Conservation (phyloP, 2,329 filamentous ascomycete species). For the Neonectria punicea region DNA sequence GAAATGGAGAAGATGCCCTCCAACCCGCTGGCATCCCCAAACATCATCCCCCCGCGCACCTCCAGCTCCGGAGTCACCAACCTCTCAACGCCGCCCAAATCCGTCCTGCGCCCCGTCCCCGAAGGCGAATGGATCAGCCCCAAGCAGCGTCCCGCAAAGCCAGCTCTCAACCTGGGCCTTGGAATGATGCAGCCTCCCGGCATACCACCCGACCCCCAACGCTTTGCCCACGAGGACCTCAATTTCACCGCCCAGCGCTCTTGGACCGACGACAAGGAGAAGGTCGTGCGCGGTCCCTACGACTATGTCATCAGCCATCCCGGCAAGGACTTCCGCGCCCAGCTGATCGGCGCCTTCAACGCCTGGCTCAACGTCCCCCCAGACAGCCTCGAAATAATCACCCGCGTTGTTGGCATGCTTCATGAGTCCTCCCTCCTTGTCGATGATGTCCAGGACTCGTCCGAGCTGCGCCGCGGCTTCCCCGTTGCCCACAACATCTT, state of each 20-base stretch:
- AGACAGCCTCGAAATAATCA: slow-evolving; percentile 77
- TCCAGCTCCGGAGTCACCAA: slow-evolving; percentile 59
- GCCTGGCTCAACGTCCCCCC: slow-evolving; percentile 79
- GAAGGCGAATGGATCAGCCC: slow-evolving; percentile 71
- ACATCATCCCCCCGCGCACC: slow-evolving; percentile 77
- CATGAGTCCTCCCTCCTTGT: slow-evolving; percentile 86
- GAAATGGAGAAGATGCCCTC: slow-evolving; percentile 40
- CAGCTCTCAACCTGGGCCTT: slow-evolving; percentile 27
- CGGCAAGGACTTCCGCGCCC: slow-evolving; percentile 85
- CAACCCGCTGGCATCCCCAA: slow-evolving; percentile 58
- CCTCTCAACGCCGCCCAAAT: slow-evolving; percentile 46
- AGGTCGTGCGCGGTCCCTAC: slow-evolving; percentile 80
- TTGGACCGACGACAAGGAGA: slow-evolving; percentile 81
- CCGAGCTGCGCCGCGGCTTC: slow-evolving; percentile 78
- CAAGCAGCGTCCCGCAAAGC: slow-evolving; percentile 40
- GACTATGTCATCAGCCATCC: slow-evolving; percentile 83
- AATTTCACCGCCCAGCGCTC: slow-evolving; percentile 61
- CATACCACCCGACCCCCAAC: slow-evolving; percentile 59
- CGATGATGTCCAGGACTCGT: slow-evolving; percentile 89
- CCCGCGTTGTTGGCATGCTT: slow-evolving; percentile 83
- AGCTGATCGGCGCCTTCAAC: slow-evolving; percentile 85
- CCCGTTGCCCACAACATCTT: slow-evolving; percentile 89
- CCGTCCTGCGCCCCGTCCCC: slow-evolving; percentile 62
- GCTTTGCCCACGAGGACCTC: slow-evolving; percentile 66
- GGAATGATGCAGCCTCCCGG: slow-evolving; percentile 49